phyloP scores from a whole-genome alignment of 164 flowering plant genomes.

The Umbilicus rupestris region DNA sequence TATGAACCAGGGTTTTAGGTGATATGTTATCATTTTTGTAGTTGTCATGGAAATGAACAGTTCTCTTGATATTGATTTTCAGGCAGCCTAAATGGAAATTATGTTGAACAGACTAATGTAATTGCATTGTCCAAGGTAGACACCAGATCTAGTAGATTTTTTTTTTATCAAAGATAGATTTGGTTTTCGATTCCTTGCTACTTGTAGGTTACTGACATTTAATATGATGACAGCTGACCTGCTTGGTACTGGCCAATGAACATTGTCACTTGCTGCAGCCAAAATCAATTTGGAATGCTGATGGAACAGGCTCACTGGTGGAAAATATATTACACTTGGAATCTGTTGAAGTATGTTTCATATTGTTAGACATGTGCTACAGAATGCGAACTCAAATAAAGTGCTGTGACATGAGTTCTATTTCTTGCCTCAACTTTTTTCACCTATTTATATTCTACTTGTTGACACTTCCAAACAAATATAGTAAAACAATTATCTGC shows the following conservation, averaged over 20 bases:
- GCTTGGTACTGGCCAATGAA: conserved; percentile 63
- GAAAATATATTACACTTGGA: conserved; percentile 79
- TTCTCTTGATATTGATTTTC: conserved; percentile 4
- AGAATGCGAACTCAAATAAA: background rate
- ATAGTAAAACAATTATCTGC: background rate
- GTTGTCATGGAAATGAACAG: background rate
- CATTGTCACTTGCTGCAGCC: conserved; percentile 46
- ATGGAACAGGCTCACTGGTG: conserved; percentile 49
- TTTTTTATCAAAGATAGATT: background rate
- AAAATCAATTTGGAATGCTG: conserved; percentile 81
- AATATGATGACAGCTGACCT: conserved; percentile 61
- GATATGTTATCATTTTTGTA: background rate
- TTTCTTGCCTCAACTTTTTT: background rate
- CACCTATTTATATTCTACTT: background rate
- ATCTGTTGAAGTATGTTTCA: conserved; percentile 64
- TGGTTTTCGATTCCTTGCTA: background rate
- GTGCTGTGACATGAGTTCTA: background rate
- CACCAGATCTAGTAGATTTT: background rate
- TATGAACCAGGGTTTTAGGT: background rate
- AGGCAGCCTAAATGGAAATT: conserved; percentile 29
- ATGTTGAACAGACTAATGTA: conserved; percentile 52
- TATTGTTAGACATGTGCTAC: background rate
- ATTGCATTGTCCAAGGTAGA: conserved; percentile 71
- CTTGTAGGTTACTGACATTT: conserved; percentile 10
- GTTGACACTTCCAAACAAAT: background rate